Evolutionary conservation across 2,329 filamentous ascomycete genomes (phyloP).

Genomic region (Colletotrichum acutatum): DNA sequence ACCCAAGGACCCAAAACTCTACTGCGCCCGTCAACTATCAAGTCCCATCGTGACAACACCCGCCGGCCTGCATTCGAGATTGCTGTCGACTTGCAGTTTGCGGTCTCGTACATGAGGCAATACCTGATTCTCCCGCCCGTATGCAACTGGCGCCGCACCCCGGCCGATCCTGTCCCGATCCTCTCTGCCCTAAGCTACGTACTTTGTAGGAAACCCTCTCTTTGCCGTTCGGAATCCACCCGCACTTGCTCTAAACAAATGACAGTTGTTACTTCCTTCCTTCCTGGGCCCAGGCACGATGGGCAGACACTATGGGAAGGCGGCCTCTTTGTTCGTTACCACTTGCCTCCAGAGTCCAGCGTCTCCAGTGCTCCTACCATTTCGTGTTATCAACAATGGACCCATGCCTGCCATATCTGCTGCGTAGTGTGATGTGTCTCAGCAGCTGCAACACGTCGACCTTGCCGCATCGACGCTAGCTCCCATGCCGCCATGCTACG

Average conservation of each 20-base stretch:
- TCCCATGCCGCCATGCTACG: constrained; percentile 3
- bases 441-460: constrained; percentile 9
- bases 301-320: background rate
- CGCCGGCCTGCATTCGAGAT: background rate
- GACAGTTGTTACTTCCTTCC: background rate
- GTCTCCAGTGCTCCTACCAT: background rate
- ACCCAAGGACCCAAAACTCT: too few relatives aligned
- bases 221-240: background rate
- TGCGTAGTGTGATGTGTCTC: background rate
- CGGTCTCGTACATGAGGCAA: constrained; percentile 26
- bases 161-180: constrained; percentile 17
- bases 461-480: constrained; percentile 26
- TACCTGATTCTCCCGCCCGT: constrained; percentile 20
- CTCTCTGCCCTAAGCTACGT: background rate
- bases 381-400: background rate
- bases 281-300: background rate
- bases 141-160: constrained; percentile 14
- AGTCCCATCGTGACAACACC: background rate
- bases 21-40: background rate
- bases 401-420: background rate
- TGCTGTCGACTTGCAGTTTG: background rate
- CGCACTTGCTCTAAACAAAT: constrained; percentile 10
- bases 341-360: background rate
- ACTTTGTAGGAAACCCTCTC: too few relatives aligned
- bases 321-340: constrained; percentile 29